Percentiles rank a stretch among this genome's conserved stretches.
Conservation (phyloP, 495 filamentous ascomycete genomes). For the Neurospora discreta region DNA sequence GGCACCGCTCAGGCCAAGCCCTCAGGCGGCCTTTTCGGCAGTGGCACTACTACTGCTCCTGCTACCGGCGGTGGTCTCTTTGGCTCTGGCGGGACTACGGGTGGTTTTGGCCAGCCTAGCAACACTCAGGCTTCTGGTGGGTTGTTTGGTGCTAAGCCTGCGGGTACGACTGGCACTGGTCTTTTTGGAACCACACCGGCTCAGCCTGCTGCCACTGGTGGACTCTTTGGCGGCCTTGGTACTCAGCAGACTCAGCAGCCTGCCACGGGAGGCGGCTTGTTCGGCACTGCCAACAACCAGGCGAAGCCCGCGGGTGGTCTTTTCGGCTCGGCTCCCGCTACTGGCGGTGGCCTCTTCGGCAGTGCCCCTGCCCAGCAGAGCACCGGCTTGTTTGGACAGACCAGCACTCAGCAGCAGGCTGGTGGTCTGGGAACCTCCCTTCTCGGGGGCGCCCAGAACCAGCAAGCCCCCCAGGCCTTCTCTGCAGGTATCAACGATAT, state of each 20-base stretch:
- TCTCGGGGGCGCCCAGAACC: constrained; percentile 29
- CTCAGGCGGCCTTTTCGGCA: constrained; percentile 40
- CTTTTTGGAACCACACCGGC: constrained; percentile 14
- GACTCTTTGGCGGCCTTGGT: constrained; percentile 39
- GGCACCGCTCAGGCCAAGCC: constrained; percentile 38
- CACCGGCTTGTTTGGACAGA: constrained; percentile 28
- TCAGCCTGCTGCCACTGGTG: constrained; percentile 26
- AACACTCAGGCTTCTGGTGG: constrained; percentile 33
- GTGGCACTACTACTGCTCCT: constrained; percentile 11
- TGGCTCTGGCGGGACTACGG: constrained; percentile 23
- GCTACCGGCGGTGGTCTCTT: constrained; percentile 32
- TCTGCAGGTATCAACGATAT: constrained; percentile 65
- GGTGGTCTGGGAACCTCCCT: constrained; percentile 24
- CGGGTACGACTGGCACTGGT: constrained; percentile 25
- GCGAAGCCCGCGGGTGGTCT: constrained; percentile 31
- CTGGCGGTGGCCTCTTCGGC: constrained; percentile 33
- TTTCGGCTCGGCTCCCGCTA: constrained; percentile 34
- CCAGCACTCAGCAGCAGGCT: constrained; percentile 32
- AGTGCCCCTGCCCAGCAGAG: constrained; percentile 35
- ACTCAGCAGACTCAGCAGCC: constrained; percentile 39
- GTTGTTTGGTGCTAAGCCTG: constrained; percentile 49
- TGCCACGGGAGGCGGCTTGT: constrained; percentile 44
- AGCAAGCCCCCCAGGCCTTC: constrained; percentile 50
- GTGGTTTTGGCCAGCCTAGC: constrained; percentile 19
- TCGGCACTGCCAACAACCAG: constrained; percentile 40